These are phyloP conservation scores for Dalbergia cultrata DNA, from an alignment of 306 rosid genomes.

Conservation along the genomic window DNA sequence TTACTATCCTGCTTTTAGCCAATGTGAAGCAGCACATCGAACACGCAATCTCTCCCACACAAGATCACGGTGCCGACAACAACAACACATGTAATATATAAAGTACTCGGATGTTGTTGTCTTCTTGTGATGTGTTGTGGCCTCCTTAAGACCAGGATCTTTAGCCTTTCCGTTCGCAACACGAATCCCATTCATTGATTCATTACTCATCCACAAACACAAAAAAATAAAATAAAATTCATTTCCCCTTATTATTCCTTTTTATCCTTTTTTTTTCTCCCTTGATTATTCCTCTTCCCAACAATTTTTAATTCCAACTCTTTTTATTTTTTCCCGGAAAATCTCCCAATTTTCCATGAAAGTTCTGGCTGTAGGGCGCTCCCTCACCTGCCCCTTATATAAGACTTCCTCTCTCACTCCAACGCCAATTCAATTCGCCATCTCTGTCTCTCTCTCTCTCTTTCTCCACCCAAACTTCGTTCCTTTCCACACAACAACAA, in stretches of 20 bases:
- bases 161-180: conserved; percentile 22
- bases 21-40: conserved; percentile 28
- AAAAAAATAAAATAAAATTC: neutral
- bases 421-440: conserved; percentile 34
- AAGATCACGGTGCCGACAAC: neutral
- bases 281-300: too few relatives aligned
- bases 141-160: conserved; percentile 44
- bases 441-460: conserved; percentile 39
- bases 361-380: conserved; percentile 30
- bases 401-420: conserved; percentile 47
- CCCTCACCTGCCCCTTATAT: conserved; percentile 42
- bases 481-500: neutral
- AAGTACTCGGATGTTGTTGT: neutral
- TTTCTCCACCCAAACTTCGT: conserved; percentile 26
- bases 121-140: neutral
- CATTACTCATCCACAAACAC: conserved; percentile 2
- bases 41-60: neutral
- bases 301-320: neutral
- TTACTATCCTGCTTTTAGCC: neutral
- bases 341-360: conserved; percentile 55
- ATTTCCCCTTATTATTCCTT: neutral
- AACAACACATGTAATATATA: neutral
- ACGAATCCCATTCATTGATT: conserved; percentile 40
- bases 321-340: neutral
- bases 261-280: too few relatives aligned